Base-by-base conservation (phyloP, 1,284 basidiomycete genomes). In the Ganoderma meredithae region DNA sequence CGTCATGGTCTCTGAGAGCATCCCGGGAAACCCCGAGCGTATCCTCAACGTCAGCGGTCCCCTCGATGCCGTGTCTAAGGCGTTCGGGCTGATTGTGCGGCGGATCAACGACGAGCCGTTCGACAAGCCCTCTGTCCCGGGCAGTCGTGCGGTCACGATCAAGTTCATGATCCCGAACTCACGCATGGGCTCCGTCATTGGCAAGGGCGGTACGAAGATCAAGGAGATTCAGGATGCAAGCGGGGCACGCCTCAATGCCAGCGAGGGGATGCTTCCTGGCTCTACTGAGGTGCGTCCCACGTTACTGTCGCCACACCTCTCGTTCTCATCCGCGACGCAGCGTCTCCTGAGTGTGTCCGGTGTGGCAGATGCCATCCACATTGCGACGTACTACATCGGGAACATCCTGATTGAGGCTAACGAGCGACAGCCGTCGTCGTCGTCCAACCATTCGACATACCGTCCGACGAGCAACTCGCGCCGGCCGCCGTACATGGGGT, bases 121-220 rank as follows among this genome's bases (percentile, higher is more conserved):
- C 79, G 97, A 99, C 78, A 92, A 95, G 65, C 95, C 98, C 12
- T 99, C 98, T 36, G 94, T 99, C 7, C 98, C 98, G 55, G 98
- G 98, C 66, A 98, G 96, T 76, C 90, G 97, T 68, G 97, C 98
- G 31, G 97, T 99, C 66, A 99, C 98, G 33, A 99, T 99, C 85
- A 98, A 99, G 82, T 98, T 98, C 80, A 99, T 99, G 90, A 97
- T 99, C 64, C 98, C 98, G 73, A 98, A 99, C 83, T 97, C 96
- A 19, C 93, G 97, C 69, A 99, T 99, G 98, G 98, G 98, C 44
- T 98, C 96, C 43, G 96, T 99, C 69, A 99, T 99, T 76, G 98
- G 98, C 70, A 98, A 98, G 81, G 94, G 93, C 72, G 98, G 98
- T 33, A 92, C 92, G 64, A 99, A 99, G 82, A 99, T 99, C 81